A percentile compares a stretch with the other conserved stretches of the same genome.
Conservation (phyloP, 495 filamentous ascomycete species). For the Neurospora discreta region DNA sequence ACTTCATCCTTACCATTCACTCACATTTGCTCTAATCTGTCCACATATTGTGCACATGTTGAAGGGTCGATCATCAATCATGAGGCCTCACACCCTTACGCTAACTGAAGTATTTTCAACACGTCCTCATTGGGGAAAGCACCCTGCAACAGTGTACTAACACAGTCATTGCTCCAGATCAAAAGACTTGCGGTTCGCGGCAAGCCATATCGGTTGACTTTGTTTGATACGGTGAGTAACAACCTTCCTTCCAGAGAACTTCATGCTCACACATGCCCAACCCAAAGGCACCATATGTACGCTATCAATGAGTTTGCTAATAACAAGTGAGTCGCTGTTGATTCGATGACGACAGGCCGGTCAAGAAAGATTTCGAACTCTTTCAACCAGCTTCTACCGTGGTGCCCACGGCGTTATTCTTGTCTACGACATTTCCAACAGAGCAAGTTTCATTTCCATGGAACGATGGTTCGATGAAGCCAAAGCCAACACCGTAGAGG, state of each 20-base stretch:
- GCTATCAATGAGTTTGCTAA: background rate
- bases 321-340: background rate
- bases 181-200: slow-evolving; percentile 39
- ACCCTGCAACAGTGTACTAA: background rate
- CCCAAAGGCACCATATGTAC: background rate
- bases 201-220: slow-evolving; percentile 42
- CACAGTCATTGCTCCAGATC: slow-evolving; percentile 15
- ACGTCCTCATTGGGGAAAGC: background rate
- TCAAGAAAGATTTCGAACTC: slow-evolving; percentile 49
- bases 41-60: background rate
- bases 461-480: slow-evolving; percentile 50
- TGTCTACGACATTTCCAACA: slow-evolving; percentile 47
- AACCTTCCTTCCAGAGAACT: background rate
- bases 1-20: background rate
- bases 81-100: background rate
- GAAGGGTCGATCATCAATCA: background rate
- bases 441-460: slow-evolving; percentile 45
- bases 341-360: slow-evolving; percentile 23
- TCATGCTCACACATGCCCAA: background rate
- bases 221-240: slow-evolving; percentile 45
- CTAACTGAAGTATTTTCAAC: background rate
- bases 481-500: slow-evolving; percentile 38
- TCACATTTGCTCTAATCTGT: background rate
- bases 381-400: slow-evolving; percentile 51
- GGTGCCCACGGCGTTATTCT: slow-evolving; percentile 49